Conservation (phyloP, 176 grass and related monocot species). For the Lolium perenne region DNA sequence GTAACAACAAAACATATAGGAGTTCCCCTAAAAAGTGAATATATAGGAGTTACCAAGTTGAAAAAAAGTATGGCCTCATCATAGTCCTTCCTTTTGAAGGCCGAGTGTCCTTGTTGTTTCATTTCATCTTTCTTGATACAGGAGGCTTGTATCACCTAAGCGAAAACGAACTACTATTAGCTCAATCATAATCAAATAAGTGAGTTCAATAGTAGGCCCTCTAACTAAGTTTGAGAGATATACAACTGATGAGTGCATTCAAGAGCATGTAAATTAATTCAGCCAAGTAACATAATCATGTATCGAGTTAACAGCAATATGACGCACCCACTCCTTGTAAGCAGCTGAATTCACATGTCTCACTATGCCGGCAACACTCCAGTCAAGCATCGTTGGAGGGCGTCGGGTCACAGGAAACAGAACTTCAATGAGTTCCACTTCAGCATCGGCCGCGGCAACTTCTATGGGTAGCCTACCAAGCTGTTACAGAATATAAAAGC, state of each 20-base stretch:
- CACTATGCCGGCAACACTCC: slow-evolving; percentile 25
- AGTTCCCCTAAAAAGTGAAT: too few relatives aligned
- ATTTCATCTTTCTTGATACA: background rate
- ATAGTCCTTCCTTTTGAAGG: background rate
- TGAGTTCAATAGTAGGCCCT: background rate
- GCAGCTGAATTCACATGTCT: slow-evolving; percentile 16
- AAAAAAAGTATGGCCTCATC: background rate
- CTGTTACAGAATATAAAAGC: background rate
- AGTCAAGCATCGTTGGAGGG: background rate
- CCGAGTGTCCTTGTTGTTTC: slow-evolving; percentile 13
- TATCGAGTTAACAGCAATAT: background rate
- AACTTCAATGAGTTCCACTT: background rate
- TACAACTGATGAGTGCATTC: background rate
- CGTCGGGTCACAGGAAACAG: background rate
- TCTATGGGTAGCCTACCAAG: slow-evolving; percentile 29
- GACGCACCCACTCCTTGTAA: slow-evolving; percentile 30
- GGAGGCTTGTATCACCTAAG: background rate
- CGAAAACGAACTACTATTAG: background rate
- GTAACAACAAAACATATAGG: too few relatives aligned
- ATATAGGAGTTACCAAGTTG: too few relatives aligned
- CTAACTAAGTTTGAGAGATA: background rate
- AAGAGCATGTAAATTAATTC: background rate
- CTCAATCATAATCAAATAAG: background rate
- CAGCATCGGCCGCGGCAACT: background rate
- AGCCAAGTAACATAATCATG: background rate